Conservation (phyloP, 306 rosid species). For the Quercus berberidifolia region DNA sequence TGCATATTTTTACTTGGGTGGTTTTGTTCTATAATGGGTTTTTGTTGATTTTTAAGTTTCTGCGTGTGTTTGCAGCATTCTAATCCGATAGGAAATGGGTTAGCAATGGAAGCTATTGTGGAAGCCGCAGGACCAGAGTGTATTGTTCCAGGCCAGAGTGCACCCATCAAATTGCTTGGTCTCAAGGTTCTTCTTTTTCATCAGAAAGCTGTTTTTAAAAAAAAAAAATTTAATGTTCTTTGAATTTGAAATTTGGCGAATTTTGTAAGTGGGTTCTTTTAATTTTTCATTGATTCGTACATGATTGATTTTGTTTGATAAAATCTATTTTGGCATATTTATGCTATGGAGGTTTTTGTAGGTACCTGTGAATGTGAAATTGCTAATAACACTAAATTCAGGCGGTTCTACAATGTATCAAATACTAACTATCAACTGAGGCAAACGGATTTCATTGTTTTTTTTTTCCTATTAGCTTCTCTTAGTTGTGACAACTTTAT, state of each 20-base stretch:
- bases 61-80: conserved; percentile 45
- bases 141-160: conserved; percentile 71
- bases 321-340: not conserved
- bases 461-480: not conserved
- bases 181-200: conserved; percentile 52
- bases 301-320: not conserved
- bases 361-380: not conserved
- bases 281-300: not conserved
- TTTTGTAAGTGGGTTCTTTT: not conserved
- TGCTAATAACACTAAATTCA: not conserved
- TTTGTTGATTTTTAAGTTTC: not conserved
- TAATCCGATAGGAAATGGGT: conserved; percentile 73
- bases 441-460: not conserved
- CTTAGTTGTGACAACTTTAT: not conserved
- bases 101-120: conserved; percentile 73
- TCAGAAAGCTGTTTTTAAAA: not conserved
- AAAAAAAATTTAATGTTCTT: not conserved
- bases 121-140: conserved; percentile 98
- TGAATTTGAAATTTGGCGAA: not conserved
- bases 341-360: not conserved
- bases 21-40: not conserved
- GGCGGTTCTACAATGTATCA: not conserved
- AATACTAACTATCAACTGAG: not conserved
- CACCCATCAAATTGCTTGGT: conserved; percentile 74
- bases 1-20: not conserved